Base-by-base conservation (phyloP, 2,329 filamentous ascomycete species). In the Eurotiales sp. region DNA sequence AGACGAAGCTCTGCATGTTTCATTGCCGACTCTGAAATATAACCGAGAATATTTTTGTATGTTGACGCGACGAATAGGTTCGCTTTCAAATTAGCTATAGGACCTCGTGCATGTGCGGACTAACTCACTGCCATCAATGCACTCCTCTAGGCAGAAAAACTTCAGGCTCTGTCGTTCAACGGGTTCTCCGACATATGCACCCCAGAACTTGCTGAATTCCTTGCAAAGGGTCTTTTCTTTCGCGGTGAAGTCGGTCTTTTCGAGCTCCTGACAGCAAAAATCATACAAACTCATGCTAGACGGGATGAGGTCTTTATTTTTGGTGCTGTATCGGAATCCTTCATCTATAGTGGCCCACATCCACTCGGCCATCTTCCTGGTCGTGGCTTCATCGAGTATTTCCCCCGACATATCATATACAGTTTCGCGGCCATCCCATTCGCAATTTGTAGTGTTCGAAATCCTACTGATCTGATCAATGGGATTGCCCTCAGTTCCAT, bases 111-210 rank as follows among this genome's bases (percentile, higher is more conserved):
- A n/a, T n/a, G n/a, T n/a, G n/a, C n/a, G 39, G n/a, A 19, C 14
- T 19, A 64, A n/a, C 71, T 55, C 64, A 74, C 76, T 73, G 15
- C 83, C 83, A 58, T 85, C 82, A 44, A 85, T 80, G 52, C 81
- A 84, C 61, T 85, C 82, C 60, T 86, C 83, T 23, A 86, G 68
- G 72, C 79, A 83, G 60, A 85, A 84, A 64, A 81, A 86, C 59
- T 77, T 81, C 55, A 86, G 64, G 59, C 80, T 84, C 62, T 86
- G 83, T 40, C 67, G 74, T 57, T 80, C 76, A 25, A 84, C 72
- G 0, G 78, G 73, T 53, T 79, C 80, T 6, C 83, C 83, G 8
- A 86, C 78, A 63, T 85, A 86, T 0, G 78, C 77, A 32, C 82
- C 83, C 82, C 82, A 86, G 66, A 83, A 77, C 52, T 79, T 77